These are phyloP conservation scores for Globisporangium nagaii DNA, from an alignment of 352 stramenopile species.

Conservation along the genomic window DNA sequence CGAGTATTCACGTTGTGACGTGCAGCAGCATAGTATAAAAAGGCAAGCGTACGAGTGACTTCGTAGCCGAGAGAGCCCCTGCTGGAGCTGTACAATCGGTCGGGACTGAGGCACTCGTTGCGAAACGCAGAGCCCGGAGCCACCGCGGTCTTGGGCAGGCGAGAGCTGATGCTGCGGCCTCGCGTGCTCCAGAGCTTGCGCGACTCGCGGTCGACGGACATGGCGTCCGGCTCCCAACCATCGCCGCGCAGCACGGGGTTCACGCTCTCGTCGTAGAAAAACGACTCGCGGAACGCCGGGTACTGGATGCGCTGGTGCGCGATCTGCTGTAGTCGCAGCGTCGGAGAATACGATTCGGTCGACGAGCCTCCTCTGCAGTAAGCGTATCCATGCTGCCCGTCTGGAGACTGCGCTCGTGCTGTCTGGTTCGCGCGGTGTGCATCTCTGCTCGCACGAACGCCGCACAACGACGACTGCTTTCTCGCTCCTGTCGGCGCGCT, in stretches of 20 bases:
- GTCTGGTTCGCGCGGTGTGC: neutral
- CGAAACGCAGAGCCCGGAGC: slow-evolving; percentile 56
- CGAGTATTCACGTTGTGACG: too few relatives aligned
- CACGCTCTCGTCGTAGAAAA: slow-evolving; percentile 49
- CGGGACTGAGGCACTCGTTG: slow-evolving; percentile 51
- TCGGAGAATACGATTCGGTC: neutral
- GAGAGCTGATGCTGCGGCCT: slow-evolving; percentile 34
- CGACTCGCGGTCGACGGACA: slow-evolving; percentile 33
- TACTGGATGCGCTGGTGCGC: slow-evolving; percentile 24
- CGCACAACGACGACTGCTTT: neutral
- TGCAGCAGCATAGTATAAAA: neutral
- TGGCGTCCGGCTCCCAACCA: slow-evolving; percentile 23
- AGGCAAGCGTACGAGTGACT: slow-evolving; percentile 31
- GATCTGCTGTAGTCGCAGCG: slow-evolving; percentile 7
- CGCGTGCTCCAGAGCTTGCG: slow-evolving; percentile 44
- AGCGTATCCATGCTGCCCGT: neutral
- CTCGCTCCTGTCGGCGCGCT: neutral
- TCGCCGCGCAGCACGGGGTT: slow-evolving; percentile 44
- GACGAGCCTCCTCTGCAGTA: neutral
- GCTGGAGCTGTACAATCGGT: slow-evolving; percentile 67
- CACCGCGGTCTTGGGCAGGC: slow-evolving; percentile 47
- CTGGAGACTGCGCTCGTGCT: neutral
- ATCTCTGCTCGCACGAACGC: neutral
- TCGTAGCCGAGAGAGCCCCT: slow-evolving; percentile 55
- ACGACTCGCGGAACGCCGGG: slow-evolving; percentile 51